Base-by-base conservation (phyloP, 768 basidiomycete species). In the Dacryopinax spathularia region DNA sequence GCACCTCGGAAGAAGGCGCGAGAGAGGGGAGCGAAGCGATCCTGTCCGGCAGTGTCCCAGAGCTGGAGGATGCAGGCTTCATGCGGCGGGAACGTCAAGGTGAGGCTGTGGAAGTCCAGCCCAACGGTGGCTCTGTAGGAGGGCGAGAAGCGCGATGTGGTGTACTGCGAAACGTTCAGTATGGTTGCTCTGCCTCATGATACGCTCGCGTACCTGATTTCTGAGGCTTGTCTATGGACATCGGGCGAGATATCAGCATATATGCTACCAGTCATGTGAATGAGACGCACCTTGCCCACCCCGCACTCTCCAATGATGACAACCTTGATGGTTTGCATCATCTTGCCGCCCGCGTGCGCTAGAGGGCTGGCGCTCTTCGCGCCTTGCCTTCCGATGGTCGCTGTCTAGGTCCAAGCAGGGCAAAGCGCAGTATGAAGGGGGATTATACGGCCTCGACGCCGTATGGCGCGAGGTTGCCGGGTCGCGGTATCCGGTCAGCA, bases 101-200 rank as follows among this genome's bases (percentile, higher is more conserved):
- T 82, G 72, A 90, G 91, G 0, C 84, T 80, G 60, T 91, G 88
- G 64, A 92, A 93, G 74, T 93, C 90, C n/a, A 87, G 84, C 20
- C 90, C 91, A 39, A 94, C 91, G 1, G 91, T 93, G 0, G 90
- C 86, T 59, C 88, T 78, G 72, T 92, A 92, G 10, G 84, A 83
- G 1, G 80, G 82, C 2, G 86, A 84, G 73, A 91, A 92, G 13
- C 80, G 81, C 29, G 84, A 83, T 10, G 86, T 84, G 67, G 90
- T 84, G 71, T 87, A 92, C 84, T 91, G 20, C 43, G 22, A 29
- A 61, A 16, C 56, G 60, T 35, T 27, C 33, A 29, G 34, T 31
- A 33, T 0, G 16, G 13, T 56, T 5, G 22, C 7, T 16, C 60
- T 16, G 18, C n/a, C 25, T 12, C 13, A 7, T 15, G 16, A 33